Evolutionary conservation across 2,329 filamentous ascomycete genomes (phyloP), one percentile per base, ranked within the genome.

Genomic region (Rosellinia necatrix): DNA sequence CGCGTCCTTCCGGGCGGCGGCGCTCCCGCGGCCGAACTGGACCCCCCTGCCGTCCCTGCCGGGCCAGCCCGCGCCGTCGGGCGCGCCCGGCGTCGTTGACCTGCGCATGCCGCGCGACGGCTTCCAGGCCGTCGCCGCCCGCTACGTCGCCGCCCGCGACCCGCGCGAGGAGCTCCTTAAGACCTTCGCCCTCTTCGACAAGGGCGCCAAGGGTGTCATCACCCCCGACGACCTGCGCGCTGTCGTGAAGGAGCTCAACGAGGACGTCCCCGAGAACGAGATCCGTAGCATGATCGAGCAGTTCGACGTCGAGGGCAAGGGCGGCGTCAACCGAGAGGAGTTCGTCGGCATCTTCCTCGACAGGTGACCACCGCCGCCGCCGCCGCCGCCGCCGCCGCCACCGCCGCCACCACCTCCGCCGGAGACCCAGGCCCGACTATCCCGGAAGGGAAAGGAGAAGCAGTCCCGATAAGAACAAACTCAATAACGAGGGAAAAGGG

Each of bases 281-380:
- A 80, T 99, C 59, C 81, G 85, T 65, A 92, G 92, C 62, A 99
- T 99, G 94, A 94, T 99, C 76, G 92, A 97, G 69, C 93, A 97
- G 74, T 96, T 97, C 77, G 94, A 99, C 76, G 81, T 97, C 62
- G 90, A 96, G 70, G 93, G 91, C 1, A 96, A 96, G 66, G 92
- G 92, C 9, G 92, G 83, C 52, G 86, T 89, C 6, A 85, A 83
- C 61, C 78, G 84, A 63, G 86, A 89, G 55, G 86, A 89, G 71
- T 89, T 89, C 69, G 81, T 86, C 49, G 82, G 84, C 66, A 84
- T 87, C 49, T 75, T 72, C 60, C 65, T 69, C 43, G 69, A 71
- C 15, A 66, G 66, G 64, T 70, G 67, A 70, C 52, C n/a, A n/a
- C n/a, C n/a, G n/a, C n/a, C n/a, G n/a, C n/a, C n/a, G n/a, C n/a